A percentile compares a stretch with the other conserved stretches of the same genome.
phyloP scores from a whole-genome alignment of 2,329 filamentous ascomycete genomes.

The Sporothrix brunneoviolacea region DNA sequence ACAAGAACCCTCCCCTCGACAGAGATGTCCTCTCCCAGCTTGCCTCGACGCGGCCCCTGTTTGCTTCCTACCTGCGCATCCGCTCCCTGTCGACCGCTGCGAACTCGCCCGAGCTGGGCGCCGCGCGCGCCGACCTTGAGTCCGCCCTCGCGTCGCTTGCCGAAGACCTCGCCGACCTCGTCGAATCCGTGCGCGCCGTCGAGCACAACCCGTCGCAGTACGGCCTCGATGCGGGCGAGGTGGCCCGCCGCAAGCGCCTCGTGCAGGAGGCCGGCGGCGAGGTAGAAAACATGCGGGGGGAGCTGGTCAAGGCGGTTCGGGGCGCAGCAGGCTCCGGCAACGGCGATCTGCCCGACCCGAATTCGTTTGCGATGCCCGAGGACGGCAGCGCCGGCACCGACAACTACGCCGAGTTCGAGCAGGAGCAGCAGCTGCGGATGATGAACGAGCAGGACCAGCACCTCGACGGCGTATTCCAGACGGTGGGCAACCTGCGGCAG shows the following conservation, averaged over 20 bases:
- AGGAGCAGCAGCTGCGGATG: conserved; percentile 83
- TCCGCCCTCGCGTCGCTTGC: conserved; percentile 59
- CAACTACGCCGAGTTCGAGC: conserved; percentile 74
- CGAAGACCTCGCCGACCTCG: conserved; percentile 82
- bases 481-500: conserved; percentile 80
- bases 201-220: conserved; percentile 83
- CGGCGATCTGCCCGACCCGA: conserved; percentile 47
- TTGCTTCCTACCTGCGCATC: conserved; percentile 93
- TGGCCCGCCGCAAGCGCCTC: conserved; percentile 69
- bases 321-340: conserved; percentile 19
- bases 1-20: conserved; percentile 11
- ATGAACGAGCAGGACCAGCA: conserved; percentile 94
- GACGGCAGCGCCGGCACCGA: conserved; percentile 35
- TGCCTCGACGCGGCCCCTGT: conserved; percentile 72
- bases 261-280: conserved; percentile 87
- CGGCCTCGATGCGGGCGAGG: conserved; percentile 76
- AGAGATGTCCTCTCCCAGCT: conserved; percentile 88
- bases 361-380: conserved; percentile 46
- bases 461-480: conserved; percentile 85
- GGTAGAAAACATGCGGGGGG: conserved; percentile 80
- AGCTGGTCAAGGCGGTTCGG: conserved; percentile 54
- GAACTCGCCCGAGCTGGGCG: conserved; percentile 75
- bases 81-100: conserved; percentile 70
- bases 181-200: conserved; percentile 78
- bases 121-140: conserved; percentile 65